Base-by-base conservation (phyloP, 2,329 filamentous ascomycete species). In the Rhynchosporium secalis region DNA sequence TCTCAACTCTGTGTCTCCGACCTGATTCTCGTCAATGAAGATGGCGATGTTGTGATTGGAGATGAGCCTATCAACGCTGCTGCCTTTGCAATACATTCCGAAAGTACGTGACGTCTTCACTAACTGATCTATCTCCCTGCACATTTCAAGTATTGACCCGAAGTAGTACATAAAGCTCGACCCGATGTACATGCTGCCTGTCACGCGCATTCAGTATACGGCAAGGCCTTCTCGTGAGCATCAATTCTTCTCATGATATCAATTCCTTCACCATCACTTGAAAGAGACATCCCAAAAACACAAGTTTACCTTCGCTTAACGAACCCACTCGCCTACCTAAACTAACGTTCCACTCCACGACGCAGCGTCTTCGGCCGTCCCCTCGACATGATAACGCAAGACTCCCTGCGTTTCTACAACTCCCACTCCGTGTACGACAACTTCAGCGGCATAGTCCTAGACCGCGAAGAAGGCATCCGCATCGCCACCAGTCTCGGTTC, bases 1-100 rank as follows among this genome's bases (percentile, higher is more conserved):
- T 82, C 81, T 5, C 76, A 85, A 59, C 84, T 89, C 58, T 85
- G 82, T 54, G 79, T 81, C 0, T 86, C 83, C 0, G 86, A 90
- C 65, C 78, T 90, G 12, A 88, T 90, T 58, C 82, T 83, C 15
- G 86, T 90, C 1, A 79, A 87, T 68, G 80, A 86, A 62, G 71
- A 79, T 0, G 86, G 87, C 2, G 75, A 83, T 26, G 80, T 89
- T 36, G 81, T 90, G 28, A 84, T 83, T n/a, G 86, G 86, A 3
- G 86, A 86, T 0, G 77, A 76, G 69, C 72, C 65, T n/a, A 75
- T 80, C 65, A 80, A 80, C 61, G 76, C 77, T 5, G 78, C 78
- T 0, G 79, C 77, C 0, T 81, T 80, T 65, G 76, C 77, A 0
- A 80, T 80, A 45, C 78, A 80, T 64, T 76, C 75, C 3, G 78